phyloP scores from a whole-genome alignment of 768 basidiomycete genomes.

The Lactarius sanguifluus region DNA sequence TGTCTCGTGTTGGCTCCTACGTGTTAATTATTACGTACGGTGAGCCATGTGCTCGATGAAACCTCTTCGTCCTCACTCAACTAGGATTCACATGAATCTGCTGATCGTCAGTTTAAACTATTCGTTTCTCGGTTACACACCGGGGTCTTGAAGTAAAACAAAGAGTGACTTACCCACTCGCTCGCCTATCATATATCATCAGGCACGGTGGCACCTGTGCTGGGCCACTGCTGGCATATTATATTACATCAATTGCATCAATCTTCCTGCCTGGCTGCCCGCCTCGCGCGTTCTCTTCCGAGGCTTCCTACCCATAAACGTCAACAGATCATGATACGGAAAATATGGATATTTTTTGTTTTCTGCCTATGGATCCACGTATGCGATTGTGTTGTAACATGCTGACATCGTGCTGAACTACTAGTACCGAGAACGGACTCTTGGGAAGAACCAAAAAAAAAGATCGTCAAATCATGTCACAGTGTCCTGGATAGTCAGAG shows the following conservation, averaged over 20 bases:
- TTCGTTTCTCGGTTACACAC: background rate
- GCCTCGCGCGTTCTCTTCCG: background rate
- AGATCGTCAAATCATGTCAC: background rate
- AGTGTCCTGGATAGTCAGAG: slow-evolving; percentile 14
- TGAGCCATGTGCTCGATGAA: too few species aligned
- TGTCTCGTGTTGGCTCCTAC: too few species aligned
- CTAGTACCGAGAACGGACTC: background rate
- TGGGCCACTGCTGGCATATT: too few species aligned
- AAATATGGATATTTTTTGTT: background rate
- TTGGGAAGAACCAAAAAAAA: background rate
- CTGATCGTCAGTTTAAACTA: background rate
- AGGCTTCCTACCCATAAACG: background rate
- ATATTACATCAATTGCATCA: too few species aligned
- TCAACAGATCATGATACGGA: background rate
- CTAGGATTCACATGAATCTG: too few species aligned
- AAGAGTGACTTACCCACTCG: too few species aligned
- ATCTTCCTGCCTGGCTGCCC: background rate
- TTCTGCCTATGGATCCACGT: background rate
- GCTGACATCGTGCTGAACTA: background rate
- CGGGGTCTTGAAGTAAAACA: background rate
- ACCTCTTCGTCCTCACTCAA: too few species aligned
- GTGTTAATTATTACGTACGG: background rate
- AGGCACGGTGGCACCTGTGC: background rate
- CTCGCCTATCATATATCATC: too few species aligned
- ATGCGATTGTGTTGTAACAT: background rate